Evolutionary conservation across 2,329 filamentous ascomycete genomes (phyloP).

Genomic region (Aureobasidium uvarum): DNA sequence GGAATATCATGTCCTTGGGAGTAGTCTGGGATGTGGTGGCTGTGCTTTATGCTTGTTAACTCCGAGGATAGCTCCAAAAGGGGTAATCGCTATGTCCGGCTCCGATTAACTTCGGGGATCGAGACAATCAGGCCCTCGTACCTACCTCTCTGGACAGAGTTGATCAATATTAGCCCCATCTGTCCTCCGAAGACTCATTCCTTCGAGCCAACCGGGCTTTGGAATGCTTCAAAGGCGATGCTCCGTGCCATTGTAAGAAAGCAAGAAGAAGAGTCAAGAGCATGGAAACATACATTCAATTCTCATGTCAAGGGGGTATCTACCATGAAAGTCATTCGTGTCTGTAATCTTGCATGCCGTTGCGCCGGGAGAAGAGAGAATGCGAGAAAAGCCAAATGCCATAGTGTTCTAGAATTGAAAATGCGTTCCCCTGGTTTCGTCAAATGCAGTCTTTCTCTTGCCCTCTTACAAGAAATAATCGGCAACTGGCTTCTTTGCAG

Average conservation of each 20-base stretch:
- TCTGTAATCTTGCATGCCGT: background rate
- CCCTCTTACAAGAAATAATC: conserved; percentile 81
- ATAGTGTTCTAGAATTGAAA: no score
- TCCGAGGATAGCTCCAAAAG: background rate
- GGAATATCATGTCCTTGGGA: no score
- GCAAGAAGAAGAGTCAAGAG: no score
- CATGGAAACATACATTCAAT: background rate
- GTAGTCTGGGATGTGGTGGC: no score
- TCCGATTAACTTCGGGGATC: no score
- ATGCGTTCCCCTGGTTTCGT: background rate
- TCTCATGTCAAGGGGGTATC: conserved; percentile 1
- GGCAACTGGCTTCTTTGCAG: conserved; percentile 95
- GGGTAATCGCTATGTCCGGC: background rate
- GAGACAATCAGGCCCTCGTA: no score
- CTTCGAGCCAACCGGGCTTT: no score
- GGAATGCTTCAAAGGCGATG: no score
- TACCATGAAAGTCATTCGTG: background rate
- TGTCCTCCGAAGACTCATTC: no score
- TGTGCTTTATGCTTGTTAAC: background rate
- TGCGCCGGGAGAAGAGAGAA: background rate
- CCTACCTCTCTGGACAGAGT: no score
- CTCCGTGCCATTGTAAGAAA: no score
- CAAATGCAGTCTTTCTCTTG: background rate
- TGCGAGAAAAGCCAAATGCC: background rate
- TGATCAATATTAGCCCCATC: no score